A percentile compares a stretch with the other conserved stretches of the same genome.
phyloP scores from a whole-genome alignment of 2,329 filamentous ascomycete species.

The Fusarium sp. region DNA sequence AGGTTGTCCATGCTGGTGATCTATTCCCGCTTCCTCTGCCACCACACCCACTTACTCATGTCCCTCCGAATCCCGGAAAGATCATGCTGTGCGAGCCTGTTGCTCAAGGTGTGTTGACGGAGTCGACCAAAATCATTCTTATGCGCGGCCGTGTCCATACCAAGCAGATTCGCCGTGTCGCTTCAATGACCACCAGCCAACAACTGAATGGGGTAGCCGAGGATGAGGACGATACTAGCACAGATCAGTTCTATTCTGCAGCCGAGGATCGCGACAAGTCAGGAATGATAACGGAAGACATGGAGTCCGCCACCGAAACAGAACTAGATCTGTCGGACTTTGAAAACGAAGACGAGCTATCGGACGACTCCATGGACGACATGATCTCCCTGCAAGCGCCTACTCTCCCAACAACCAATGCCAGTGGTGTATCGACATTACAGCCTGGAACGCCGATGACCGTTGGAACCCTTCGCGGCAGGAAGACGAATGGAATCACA shows the following conservation, averaged over 20 bases:
- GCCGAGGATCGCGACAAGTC: slow-evolving; percentile 79
- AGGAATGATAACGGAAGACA: slow-evolving; percentile 68
- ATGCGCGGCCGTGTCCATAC: slow-evolving; percentile 69
- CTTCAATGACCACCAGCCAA: slow-evolving; percentile 56
- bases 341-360: slow-evolving; percentile 79
- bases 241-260: slow-evolving; percentile 92
- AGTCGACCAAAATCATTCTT: slow-evolving; percentile 85
- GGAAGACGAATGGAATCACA: slow-evolving; percentile 75
- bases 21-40: slow-evolving; percentile 80
- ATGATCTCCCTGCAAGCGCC: slow-evolving; percentile 91
- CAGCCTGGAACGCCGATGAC: slow-evolving; percentile 85
- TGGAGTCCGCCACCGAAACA: slow-evolving; percentile 69
- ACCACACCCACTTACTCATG: slow-evolving; percentile 87
- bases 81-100: slow-evolving; percentile 96
- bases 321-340: slow-evolving; percentile 70
- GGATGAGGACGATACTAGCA: slow-evolving; percentile 83
- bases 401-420: slow-evolving; percentile 78
- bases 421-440: slow-evolving; percentile 82
- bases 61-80: slow-evolving; percentile 83
- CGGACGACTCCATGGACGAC: slow-evolving; percentile 91
- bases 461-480: slow-evolving; percentile 66
- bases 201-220: slow-evolving; percentile 67
- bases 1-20: slow-evolving; percentile 86
- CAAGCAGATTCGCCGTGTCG: slow-evolving; percentile 62
- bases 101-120: slow-evolving; percentile 82